phyloP scores from a whole-genome alignment of 2,329 filamentous ascomycete species.

The Botrytis fabae region DNA sequence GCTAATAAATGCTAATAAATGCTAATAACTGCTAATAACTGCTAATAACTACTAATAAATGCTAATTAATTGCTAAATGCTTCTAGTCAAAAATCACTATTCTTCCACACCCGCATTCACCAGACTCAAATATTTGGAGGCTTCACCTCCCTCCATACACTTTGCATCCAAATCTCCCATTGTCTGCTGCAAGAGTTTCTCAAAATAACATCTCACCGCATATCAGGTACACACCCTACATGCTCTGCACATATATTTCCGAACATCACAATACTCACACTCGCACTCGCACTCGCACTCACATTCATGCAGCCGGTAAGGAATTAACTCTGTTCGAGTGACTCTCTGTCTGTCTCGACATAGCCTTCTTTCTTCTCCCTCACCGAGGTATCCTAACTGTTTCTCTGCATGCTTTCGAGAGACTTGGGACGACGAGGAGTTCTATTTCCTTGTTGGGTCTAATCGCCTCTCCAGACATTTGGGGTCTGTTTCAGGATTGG shows the following conservation, averaged over 20 bases:
- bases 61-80: too few species aligned
- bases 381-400: not conserved
- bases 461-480: not conserved
- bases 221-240: not conserved
- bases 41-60: too few species aligned
- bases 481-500: constrained; percentile 10
- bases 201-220: constrained; percentile 20
- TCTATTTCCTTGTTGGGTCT: not conserved
- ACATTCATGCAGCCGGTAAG: not conserved
- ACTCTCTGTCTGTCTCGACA: not conserved
- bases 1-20: too few species aligned
- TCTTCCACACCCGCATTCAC: too few species aligned
- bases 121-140: not conserved
- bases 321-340: not conserved
- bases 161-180: not conserved
- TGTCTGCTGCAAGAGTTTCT: constrained; percentile 1
- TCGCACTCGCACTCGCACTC: too few species aligned
- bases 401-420: not conserved
- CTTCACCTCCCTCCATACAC: not conserved
- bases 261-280: not conserved
- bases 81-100: too few species aligned
- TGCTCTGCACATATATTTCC: constrained; percentile 5
- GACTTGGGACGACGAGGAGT: not conserved
- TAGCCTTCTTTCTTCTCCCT: not conserved
- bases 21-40: too few species aligned